Conservation (phyloP, 2,329 filamentous ascomycete species). For the Arachnopeziza araneosa region DNA sequence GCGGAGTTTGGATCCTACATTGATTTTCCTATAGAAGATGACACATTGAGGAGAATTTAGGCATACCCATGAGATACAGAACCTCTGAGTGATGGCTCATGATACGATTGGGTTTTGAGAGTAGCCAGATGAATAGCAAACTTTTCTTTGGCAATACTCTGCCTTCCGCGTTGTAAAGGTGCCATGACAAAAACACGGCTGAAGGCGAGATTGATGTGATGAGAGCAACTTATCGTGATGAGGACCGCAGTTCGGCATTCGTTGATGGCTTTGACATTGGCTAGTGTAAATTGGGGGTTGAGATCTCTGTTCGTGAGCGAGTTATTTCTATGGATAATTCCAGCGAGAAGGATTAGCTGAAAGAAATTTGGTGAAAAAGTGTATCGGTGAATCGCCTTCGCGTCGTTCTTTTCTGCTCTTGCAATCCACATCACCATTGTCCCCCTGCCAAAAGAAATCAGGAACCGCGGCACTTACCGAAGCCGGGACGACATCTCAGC, state of each 20-base stretch:
- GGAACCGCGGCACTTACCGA: conserved; percentile 1
- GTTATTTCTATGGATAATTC: neutral
- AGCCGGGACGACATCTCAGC: neutral
- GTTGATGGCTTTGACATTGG: neutral
- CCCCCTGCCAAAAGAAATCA: neutral
- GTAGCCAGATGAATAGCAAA: conserved; percentile 62
- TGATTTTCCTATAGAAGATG: no score
- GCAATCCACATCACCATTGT: neutral
- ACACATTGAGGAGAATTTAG: neutral
- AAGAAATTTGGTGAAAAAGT: neutral
- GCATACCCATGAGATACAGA: conserved; percentile 3
- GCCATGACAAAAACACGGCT: conserved; percentile 16
- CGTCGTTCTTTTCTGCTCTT: neutral
- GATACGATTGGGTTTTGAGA: conserved; percentile 66
- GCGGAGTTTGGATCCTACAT: neutral
- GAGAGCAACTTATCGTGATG: neutral
- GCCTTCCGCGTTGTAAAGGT: conserved; percentile 36
- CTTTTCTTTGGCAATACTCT: conserved; percentile 61
- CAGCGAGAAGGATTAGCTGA: neutral
- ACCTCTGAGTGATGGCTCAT: neutral
- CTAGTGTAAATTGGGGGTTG: neutral
- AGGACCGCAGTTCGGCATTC: neutral
- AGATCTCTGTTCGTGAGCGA: neutral
- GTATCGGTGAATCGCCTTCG: neutral
- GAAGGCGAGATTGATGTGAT: neutral